These are phyloP conservation scores for Cymbopogon citratus DNA, from an alignment of 176 grass and related monocot genomes.

Conservation along the genomic window DNA sequence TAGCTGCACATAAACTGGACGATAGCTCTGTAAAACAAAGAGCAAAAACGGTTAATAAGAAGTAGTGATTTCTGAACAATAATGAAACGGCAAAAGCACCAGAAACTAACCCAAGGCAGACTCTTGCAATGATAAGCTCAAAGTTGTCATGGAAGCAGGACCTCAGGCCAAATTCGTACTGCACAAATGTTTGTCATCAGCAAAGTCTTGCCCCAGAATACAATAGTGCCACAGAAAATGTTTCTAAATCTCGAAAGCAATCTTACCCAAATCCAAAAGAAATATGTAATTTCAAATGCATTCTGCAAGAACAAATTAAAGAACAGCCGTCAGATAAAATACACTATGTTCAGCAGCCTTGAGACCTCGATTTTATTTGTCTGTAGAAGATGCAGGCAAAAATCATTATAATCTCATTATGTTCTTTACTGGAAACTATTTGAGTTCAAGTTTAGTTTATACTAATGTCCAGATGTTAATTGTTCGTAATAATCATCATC, in stretches of 20 bases:
- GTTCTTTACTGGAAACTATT: background rate
- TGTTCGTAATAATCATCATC: background rate
- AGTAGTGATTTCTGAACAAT: background rate
- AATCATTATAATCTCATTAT: background rate
- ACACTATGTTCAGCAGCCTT: background rate
- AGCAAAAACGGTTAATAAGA: background rate
- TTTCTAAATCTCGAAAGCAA: background rate
- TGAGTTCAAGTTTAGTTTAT: background rate
- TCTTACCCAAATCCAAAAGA: constrained; percentile 89
- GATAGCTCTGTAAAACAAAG: constrained; percentile 30
- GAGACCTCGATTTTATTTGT: background rate
- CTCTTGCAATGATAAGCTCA: constrained; percentile 44
- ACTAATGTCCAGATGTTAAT: background rate
- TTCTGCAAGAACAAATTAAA: constrained; percentile 48
- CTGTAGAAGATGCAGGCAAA: background rate
- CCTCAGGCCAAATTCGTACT: constrained; percentile 65
- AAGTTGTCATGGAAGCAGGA: constrained; percentile 73
- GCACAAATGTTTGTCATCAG: constrained; percentile 21
- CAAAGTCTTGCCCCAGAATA: background rate
- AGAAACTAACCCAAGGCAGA: constrained; percentile 66
- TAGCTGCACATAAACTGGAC: constrained; percentile 85
- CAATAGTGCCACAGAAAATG: background rate
- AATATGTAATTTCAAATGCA: constrained; percentile 80
- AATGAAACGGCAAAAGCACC: background rate
- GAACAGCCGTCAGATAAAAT: constrained; percentile 13